A percentile compares a stretch with the other conserved stretches of the same genome.
Evolutionary conservation across 805 yeast species (phyloP).

Genomic region (Monosporozyma aerobia): DNA sequence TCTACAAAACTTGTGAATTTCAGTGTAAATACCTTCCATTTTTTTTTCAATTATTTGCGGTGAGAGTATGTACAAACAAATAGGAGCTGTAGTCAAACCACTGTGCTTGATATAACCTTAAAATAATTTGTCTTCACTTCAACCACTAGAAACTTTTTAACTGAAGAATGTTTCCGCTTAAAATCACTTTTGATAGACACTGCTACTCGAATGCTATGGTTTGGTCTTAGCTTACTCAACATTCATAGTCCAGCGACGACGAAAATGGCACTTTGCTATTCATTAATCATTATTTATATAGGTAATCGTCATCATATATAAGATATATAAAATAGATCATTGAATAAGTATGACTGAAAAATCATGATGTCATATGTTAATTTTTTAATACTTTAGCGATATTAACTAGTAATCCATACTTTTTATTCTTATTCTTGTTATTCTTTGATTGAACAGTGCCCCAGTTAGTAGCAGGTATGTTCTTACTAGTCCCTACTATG

Average conservation of each 20-base stretch:
- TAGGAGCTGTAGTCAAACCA: too few species aligned
- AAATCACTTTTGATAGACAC: background rate
- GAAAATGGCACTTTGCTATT: background rate
- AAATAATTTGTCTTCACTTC: too few species aligned
- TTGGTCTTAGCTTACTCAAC: too few species aligned
- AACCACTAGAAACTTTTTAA: too few species aligned
- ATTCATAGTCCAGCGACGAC: too few species aligned
- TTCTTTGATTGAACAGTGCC: constrained; percentile 22
- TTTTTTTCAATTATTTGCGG: too few species aligned
- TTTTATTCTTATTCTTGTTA: constrained; percentile 24
- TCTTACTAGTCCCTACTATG: constrained; percentile 1
- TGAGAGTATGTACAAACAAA: too few species aligned
- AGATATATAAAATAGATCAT: background rate
- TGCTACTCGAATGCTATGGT: background rate
- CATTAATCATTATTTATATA: background rate
- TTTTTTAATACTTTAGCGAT: constrained; percentile 19
- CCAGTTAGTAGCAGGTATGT: constrained; percentile 17
- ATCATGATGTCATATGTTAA: background rate
- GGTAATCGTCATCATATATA: background rate
- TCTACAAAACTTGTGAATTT: too few species aligned
- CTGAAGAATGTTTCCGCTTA: too few species aligned
- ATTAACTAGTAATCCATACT: constrained; percentile 22
- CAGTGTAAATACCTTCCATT: too few species aligned
- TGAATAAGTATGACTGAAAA: background rate
- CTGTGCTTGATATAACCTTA: too few species aligned